Percentiles rank a stretch among this genome's conserved stretches.
phyloP scores from a whole-genome alignment of 176 grass and related monocot genomes.

The Pharus latifolius region DNA sequence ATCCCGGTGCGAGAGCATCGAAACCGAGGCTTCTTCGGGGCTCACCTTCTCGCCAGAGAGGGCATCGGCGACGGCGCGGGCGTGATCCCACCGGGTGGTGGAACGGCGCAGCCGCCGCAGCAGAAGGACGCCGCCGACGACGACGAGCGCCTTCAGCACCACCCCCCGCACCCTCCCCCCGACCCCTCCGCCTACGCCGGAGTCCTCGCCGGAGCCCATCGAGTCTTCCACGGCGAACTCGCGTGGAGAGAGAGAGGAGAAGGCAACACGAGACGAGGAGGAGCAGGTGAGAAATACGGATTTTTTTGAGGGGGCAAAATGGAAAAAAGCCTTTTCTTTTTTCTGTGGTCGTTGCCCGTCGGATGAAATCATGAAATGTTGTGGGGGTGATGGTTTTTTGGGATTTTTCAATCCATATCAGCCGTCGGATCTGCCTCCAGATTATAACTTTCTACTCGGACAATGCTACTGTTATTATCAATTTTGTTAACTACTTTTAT shows the following conservation, averaged over 20 bases:
- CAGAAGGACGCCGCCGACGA: slow-evolving; percentile 65
- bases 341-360: slow-evolving; percentile 20
- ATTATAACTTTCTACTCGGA: no score
- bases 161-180: slow-evolving; percentile 44
- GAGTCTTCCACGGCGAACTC: slow-evolving; percentile 23
- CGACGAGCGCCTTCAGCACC: slow-evolving; percentile 73
- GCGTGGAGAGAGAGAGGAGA: background rate
- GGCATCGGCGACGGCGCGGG: slow-evolving; percentile 61
- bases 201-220: slow-evolving; percentile 56
- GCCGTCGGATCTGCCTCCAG: no score
- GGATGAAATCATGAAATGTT: no score
- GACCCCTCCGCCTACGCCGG: slow-evolving; percentile 15
- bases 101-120: slow-evolving; percentile 79
- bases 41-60: slow-evolving; percentile 84
- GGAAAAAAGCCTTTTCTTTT: background rate
- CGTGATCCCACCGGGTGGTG: slow-evolving; percentile 93
- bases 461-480: no score
- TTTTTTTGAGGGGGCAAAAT: background rate
- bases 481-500: no score
- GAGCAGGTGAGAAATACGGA: background rate
- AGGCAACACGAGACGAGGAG: background rate
- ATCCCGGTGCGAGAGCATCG: background rate
- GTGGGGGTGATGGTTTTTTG: no score
- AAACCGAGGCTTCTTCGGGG: background rate
- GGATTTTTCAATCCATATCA: no score